phyloP scores from a whole-genome alignment of 306 rosid species.

The Oemleria cerasiformis region DNA sequence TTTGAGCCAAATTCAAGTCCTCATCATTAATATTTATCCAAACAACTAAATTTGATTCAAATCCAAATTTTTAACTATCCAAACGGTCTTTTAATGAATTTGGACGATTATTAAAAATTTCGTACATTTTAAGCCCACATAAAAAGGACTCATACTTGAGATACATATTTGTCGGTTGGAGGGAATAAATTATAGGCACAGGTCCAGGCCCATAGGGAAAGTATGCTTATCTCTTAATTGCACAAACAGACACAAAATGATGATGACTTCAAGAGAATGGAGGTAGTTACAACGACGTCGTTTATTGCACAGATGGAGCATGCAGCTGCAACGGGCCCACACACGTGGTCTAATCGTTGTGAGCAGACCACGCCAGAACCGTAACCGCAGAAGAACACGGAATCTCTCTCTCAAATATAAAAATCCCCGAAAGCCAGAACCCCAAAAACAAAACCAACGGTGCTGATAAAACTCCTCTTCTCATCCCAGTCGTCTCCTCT shows the following conservation, averaged over 20 bases:
- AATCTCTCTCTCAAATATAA: neutral
- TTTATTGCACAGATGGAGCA: neutral
- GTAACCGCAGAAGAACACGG: neutral
- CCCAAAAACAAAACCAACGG: conserved; percentile 63
- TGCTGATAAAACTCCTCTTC: conserved; percentile 65
- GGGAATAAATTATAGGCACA: too few relatives aligned
- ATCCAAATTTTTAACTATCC: too few relatives aligned
- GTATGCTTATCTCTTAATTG: too few relatives aligned
- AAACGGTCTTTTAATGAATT: too few relatives aligned
- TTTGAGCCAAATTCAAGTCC: too few relatives aligned
- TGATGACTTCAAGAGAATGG: neutral
- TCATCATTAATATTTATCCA: too few relatives aligned
- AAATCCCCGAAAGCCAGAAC: neutral
- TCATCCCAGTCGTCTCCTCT: conserved; percentile 79
- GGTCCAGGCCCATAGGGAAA: too few relatives aligned
- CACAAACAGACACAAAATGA: neutral
- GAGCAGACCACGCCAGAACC: conserved; percentile 4
- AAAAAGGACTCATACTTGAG: too few relatives aligned
- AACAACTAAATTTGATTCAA: too few relatives aligned
- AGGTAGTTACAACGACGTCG: conserved; percentile 6
- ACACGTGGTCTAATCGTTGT: conserved; percentile 22
- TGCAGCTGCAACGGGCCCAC: neutral
- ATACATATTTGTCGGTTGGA: too few relatives aligned
- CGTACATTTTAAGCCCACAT: too few relatives aligned
- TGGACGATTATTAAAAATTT: too few relatives aligned